Base-by-base conservation (phyloP, 2,329 filamentous ascomycete species). In the Chrysoporthe deuterocubensis region DNA sequence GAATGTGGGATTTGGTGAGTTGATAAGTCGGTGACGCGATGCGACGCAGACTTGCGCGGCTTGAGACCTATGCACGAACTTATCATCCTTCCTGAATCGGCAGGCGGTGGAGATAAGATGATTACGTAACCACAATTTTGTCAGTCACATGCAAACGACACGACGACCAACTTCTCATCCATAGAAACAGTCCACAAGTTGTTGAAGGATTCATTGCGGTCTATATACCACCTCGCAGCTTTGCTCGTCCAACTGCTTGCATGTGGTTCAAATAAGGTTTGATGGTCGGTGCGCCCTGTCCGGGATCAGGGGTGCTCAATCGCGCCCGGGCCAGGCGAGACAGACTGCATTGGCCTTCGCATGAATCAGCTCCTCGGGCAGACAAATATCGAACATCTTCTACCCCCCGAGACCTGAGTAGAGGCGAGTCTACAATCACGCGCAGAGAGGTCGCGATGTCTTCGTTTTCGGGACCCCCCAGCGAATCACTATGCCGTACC, bases 191-290 rank as follows among this genome's bases (percentile, higher is more conserved):
- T 40, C 37, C 16, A 58, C 8, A 4, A 11, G 32, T 11, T 11
- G 16, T 58, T 4, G 14, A 4, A n/a, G 42, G 9, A 46, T 18
- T 14, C 7, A 14, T 5, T 42, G 8, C 11, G 11, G 34, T 50
- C 26, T 16, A 32, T 14, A 26, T 4, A 54, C 21, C 50, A 54
- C 5, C 32, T 54, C 50, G 32, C 50, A 21, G 16, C 32, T 21
- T 26, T 54, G 50, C 21, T 32, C 26, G 50, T 54, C 21, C 16
- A 13, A 32, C 32, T 40, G 32, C 32, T 46, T 43, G 14, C 11
- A 61, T 44, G 67, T 56, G 50, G 67, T 68, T 63, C 64, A 68
- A 68, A 62, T 68, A 66, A 66, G 65, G 67, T 61, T 61, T 61
- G 59, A 26, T 46, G 42, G 34, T 57, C 34, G 54, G 54, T 57